Evolutionary conservation across 2,329 filamentous ascomycete genomes (phyloP).

Genomic region (Fusarium nanum): DNA sequence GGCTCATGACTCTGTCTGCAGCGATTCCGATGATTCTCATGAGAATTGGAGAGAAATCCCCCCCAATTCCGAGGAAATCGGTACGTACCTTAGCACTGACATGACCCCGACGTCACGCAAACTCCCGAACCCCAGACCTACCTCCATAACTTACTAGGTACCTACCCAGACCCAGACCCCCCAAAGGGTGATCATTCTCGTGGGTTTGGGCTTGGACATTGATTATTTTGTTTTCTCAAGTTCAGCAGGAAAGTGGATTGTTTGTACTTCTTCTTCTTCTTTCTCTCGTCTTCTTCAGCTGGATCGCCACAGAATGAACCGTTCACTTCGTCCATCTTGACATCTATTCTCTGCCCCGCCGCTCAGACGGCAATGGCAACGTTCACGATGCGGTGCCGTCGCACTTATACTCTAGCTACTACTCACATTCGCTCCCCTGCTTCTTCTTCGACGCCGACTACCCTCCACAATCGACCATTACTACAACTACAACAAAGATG

Average conservation of each 20-base stretch:
- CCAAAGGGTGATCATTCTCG: constrained; percentile 32
- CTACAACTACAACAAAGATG: constrained; percentile 37
- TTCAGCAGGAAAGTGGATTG: not conserved
- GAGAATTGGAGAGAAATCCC: constrained; percentile 1
- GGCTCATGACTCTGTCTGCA: not conserved
- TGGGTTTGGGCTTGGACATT: constrained; percentile 7
- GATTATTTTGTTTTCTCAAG: not conserved
- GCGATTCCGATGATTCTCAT: constrained; percentile 28
- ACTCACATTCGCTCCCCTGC: constrained; percentile 11
- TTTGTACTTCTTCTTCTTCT: not conserved
- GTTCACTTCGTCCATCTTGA: constrained; percentile 39
- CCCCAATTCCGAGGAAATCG: constrained; percentile 28
- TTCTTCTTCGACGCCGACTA: not conserved
- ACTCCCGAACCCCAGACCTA: constrained; percentile 38
- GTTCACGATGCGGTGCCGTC: constrained; percentile 45
- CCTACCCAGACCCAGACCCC: constrained; percentile 33
- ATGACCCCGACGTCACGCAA: constrained; percentile 41
- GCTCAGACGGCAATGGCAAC: constrained; percentile 49
- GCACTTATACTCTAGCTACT: constrained; percentile 33
- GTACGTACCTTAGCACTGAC: constrained; percentile 22
- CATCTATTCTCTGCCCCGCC: constrained; percentile 37
- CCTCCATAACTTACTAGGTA: not conserved
- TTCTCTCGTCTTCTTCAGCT: not conserved
- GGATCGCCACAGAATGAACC: constrained; percentile 35
- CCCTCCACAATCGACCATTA: constrained; percentile 17